Conservation (phyloP, 1,284 basidiomycete species). For the Rhodotorula sp. region DNA sequence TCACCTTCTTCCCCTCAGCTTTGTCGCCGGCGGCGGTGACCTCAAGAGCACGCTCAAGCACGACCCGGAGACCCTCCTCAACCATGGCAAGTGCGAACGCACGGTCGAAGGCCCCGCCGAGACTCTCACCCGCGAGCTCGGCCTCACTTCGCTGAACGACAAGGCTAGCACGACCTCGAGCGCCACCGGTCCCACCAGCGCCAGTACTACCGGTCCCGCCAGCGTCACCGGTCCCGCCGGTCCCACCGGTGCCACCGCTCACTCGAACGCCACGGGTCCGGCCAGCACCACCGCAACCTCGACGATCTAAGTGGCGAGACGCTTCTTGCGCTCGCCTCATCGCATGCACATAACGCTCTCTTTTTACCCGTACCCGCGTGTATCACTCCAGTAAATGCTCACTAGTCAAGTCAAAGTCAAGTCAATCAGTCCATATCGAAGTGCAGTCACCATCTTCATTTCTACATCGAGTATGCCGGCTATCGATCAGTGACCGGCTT, state of each 20-base stretch:
- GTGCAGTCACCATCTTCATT: too few relatives aligned
- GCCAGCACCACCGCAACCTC: not conserved
- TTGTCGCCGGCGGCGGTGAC: slow-evolving; percentile 35
- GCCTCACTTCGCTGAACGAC: slow-evolving; percentile 15
- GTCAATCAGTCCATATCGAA: too few relatives aligned
- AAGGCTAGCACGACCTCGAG: not conserved
- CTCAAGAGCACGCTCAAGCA: slow-evolving; percentile 34
- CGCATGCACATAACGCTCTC: too few relatives aligned
- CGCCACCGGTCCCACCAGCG: not conserved
- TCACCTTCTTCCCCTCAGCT: slow-evolving; percentile 3
- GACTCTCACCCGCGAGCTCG: slow-evolving; percentile 18
- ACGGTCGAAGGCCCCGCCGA: slow-evolving; percentile 35
- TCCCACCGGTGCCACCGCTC: too few relatives aligned
- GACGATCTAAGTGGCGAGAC: not conserved
- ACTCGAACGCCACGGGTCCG: too few relatives aligned
- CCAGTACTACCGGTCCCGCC: not conserved
- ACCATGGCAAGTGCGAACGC: slow-evolving; percentile 27
- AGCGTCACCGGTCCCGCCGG: not conserved
- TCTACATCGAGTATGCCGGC: not conserved
- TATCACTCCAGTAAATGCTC: too few relatives aligned
- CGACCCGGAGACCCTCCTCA: slow-evolving; percentile 16
- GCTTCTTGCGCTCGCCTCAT: not conserved
- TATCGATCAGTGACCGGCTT: not conserved
- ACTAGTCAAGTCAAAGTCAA: too few relatives aligned
- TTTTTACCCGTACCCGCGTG: too few relatives aligned